phyloP scores from a whole-genome alignment of 805 yeast species.

The Suhomyces sp. region DNA sequence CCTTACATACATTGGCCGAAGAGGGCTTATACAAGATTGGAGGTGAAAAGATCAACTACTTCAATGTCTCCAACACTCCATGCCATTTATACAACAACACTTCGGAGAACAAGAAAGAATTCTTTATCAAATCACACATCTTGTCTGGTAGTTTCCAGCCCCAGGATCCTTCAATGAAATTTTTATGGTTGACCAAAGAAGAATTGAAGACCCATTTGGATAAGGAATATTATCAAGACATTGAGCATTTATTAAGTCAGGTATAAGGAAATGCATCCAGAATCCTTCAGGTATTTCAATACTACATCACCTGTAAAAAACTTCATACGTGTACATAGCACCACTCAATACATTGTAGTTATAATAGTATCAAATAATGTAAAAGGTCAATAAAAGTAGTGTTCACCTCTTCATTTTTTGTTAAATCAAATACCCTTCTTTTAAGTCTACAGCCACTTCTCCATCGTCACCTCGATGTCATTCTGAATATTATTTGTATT shows the following conservation, averaged over 20 bases:
- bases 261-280: too few relatives aligned
- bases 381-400: too few relatives aligned
- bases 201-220: constrained; percentile 62
- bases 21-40: constrained; percentile 69
- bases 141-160: constrained; percentile 74
- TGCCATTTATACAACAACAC: constrained; percentile 60
- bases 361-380: too few relatives aligned
- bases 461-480: too few relatives aligned
- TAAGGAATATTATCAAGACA: constrained; percentile 53
- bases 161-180: constrained; percentile 43
- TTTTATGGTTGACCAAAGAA: constrained; percentile 81
- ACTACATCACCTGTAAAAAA: too few relatives aligned
- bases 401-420: too few relatives aligned
- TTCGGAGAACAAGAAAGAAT: constrained; percentile 46
- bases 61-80: constrained; percentile 90
- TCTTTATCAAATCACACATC: constrained; percentile 82
- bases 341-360: too few relatives aligned
- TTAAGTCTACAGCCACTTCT: not conserved
- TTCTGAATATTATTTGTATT: too few relatives aligned
- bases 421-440: not conserved
- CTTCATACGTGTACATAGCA: too few relatives aligned
- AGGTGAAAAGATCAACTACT: constrained; percentile 74
- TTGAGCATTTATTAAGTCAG: constrained; percentile 49
- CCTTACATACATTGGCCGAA: constrained; percentile 74
- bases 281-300: too few relatives aligned